Evolutionary conservation across 2,329 filamentous ascomycete genomes (phyloP).

Genomic region (Amylocarpus encephaloides): DNA sequence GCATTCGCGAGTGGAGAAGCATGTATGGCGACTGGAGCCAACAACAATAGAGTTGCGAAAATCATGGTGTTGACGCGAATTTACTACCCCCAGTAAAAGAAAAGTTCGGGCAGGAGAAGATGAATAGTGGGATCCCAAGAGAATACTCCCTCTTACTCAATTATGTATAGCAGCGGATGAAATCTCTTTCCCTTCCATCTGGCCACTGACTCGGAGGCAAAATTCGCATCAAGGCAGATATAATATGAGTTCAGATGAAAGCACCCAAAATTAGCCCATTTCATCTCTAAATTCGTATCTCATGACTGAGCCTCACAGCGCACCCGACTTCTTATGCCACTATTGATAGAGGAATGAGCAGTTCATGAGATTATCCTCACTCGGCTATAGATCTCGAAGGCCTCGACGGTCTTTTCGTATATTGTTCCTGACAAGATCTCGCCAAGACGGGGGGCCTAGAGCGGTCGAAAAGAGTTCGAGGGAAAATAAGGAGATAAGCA

Average conservation of each 20-base stretch:
- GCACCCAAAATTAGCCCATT: not conserved
- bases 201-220: not conserved
- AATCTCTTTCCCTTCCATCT: not conserved
- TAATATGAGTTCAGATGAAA: not conserved
- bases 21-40: conserved; percentile 3
- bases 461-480: not conserved
- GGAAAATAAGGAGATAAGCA: not conserved
- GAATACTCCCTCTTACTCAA: not conserved
- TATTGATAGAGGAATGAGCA: not conserved
- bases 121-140: no score
- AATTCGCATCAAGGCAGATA: not conserved
- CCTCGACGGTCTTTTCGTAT: not conserved
- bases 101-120: not conserved
- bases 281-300: not conserved
- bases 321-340: not conserved
- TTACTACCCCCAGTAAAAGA: not conserved
- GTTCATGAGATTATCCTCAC: not conserved
- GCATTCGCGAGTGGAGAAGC: conserved; percentile 6
- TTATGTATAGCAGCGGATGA: not conserved
- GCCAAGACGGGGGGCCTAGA: not conserved
- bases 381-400: not conserved
- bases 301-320: not conserved
- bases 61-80: conserved; percentile 5
- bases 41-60: not conserved
- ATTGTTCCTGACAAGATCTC: conserved; percentile 1